Conservation (phyloP, 2,329 filamentous ascomycete species). For the Tolypocladium capitatum region DNA sequence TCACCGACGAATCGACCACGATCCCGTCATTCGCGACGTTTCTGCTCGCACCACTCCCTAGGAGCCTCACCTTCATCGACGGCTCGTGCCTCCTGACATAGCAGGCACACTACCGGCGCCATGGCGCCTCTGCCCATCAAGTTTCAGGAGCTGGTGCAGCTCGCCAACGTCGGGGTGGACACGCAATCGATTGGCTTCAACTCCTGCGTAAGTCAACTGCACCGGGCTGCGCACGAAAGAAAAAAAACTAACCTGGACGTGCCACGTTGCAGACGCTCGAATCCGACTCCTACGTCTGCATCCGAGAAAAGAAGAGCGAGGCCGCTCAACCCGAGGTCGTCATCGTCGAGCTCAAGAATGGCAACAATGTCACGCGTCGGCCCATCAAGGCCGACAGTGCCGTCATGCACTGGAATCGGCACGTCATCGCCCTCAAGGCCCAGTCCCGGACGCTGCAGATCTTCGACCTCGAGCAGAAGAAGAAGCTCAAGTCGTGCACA, state of each 20-base stretch:
- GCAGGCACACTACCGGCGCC: conserved; percentile 17
- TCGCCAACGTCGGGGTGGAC: conserved; percentile 34
- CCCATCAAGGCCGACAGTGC: conserved; percentile 99
- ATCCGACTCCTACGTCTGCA: conserved; percentile 92
- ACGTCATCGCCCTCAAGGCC: conserved; percentile 93
- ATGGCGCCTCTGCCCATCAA: conserved; percentile 74
- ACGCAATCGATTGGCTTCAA: conserved; percentile 57
- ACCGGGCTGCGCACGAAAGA: neutral
- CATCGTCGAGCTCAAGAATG: conserved; percentile 95
- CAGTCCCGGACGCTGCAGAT: conserved; percentile 92
- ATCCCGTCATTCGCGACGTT: conserved; percentile 10
- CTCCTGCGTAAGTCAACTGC: conserved; percentile 49
- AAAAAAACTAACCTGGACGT: neutral
- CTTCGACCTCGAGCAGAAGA: conserved; percentile 85
- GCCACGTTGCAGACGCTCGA: conserved; percentile 64
- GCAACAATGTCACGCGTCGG: conserved; percentile 85
- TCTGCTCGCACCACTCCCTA: conserved; percentile 8
- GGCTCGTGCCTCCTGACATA: conserved; percentile 11
- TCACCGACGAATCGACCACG: conserved; percentile 5
- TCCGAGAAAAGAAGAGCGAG: conserved; percentile 85
- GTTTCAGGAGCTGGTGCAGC: conserved; percentile 80
- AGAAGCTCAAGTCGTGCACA: conserved; percentile 89
- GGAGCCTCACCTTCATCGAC: conserved; percentile 1
- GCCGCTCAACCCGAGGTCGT: conserved; percentile 82
- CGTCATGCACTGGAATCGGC: conserved; percentile 96